phyloP scores from a whole-genome alignment of 2,329 filamentous ascomycete genomes.

The Venturia asperata region DNA sequence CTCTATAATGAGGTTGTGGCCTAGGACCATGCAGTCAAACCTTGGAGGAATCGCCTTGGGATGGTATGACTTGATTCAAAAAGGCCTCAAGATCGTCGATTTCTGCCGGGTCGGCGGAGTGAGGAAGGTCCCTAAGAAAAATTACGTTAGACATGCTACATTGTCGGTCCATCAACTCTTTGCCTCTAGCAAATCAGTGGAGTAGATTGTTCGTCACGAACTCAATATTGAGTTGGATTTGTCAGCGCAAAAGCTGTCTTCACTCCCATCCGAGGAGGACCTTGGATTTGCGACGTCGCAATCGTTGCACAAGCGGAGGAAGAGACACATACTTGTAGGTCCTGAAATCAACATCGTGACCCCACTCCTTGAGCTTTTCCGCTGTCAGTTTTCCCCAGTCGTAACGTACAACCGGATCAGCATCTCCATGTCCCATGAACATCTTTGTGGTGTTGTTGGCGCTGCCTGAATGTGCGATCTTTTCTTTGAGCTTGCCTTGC shows the following conservation, averaged over 20 bases:
- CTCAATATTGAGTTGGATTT: not conserved
- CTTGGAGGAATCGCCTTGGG: not conserved
- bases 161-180: not conserved
- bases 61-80: constrained; percentile 46
- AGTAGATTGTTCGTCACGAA: constrained; percentile 41
- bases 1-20: not conserved
- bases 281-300: not conserved
- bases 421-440: constrained; percentile 81
- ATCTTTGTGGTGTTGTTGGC: constrained; percentile 72
- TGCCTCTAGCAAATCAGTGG: not conserved
- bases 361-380: constrained; percentile 59
- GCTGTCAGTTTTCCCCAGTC: constrained; percentile 62
- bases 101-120: constrained; percentile 71
- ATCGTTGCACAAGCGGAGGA: not conserved
- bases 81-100: constrained; percentile 72
- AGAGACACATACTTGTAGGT: constrained; percentile 47
- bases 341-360: constrained; percentile 68
- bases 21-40: not conserved
- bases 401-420: constrained; percentile 64
- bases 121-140: constrained; percentile 45
- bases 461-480: constrained; percentile 35
- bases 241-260: not conserved
- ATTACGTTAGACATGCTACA: constrained; percentile 39
- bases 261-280: not conserved
- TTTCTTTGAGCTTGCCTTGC: constrained; percentile 52